Percentiles rank a stretch among this genome's conserved stretches.
These are phyloP conservation scores for Trametes sp. DNA, from an alignment of 1,284 basidiomycete genomes.

Conservation along the genomic window DNA sequence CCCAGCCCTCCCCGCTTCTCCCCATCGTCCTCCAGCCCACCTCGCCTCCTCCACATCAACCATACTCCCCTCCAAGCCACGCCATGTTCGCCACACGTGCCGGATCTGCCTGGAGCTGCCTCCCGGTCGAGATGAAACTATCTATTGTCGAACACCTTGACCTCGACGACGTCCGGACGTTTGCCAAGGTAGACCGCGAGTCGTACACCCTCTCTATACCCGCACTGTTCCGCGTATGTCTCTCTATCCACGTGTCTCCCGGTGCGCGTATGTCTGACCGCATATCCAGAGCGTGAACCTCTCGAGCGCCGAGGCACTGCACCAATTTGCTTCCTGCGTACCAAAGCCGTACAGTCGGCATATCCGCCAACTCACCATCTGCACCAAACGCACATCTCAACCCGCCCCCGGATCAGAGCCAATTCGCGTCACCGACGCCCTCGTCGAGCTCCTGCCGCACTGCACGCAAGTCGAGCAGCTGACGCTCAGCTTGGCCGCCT, in stretches of 20 bases:
- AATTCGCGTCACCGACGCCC: slow-evolving; percentile 48
- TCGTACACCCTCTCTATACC: slow-evolving; percentile 65
- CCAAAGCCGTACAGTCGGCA: slow-evolving; percentile 60
- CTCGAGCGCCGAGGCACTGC: slow-evolving; percentile 51
- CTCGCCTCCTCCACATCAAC: slow-evolving; percentile 13
- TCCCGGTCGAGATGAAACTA: slow-evolving; percentile 73
- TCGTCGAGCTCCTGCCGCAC: slow-evolving; percentile 57
- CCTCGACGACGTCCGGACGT: slow-evolving; percentile 46
- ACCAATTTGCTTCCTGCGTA: slow-evolving; percentile 61
- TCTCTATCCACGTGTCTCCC: neutral
- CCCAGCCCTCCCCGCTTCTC: slow-evolving; percentile 1
- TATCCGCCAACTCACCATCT: slow-evolving; percentile 64
- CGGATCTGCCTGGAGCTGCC: slow-evolving; percentile 52
- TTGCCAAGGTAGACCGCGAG: slow-evolving; percentile 53
- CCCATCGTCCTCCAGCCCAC: slow-evolving; percentile 17
- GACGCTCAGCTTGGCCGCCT: slow-evolving; percentile 58
- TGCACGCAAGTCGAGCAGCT: slow-evolving; percentile 59
- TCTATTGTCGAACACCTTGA: slow-evolving; percentile 61
- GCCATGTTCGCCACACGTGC: slow-evolving; percentile 21
- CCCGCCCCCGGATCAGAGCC: slow-evolving; percentile 19
- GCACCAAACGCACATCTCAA: slow-evolving; percentile 46
- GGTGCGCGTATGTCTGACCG: slow-evolving; percentile 10
- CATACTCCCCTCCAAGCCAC: slow-evolving; percentile 1
- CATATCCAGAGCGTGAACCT: slow-evolving; percentile 52
- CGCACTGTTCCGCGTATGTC: slow-evolving; percentile 61